Conservation (phyloP, 352 stramenopile species). For the Globisporangium okanoganense region DNA sequence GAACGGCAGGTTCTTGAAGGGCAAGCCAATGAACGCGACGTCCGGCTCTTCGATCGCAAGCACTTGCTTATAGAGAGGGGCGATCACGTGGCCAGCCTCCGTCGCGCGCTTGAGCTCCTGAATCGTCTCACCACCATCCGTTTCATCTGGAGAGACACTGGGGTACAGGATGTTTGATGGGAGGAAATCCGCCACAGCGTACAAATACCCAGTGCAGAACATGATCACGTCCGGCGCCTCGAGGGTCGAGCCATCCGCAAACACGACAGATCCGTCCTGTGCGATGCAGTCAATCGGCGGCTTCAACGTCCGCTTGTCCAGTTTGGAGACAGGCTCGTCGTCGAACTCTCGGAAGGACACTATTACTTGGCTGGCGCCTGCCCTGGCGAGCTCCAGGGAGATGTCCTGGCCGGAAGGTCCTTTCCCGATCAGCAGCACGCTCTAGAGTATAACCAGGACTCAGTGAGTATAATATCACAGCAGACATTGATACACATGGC, state of each 20-base stretch:
- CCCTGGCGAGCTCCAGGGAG: slow-evolving; percentile 56
- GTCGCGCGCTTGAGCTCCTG: slow-evolving; percentile 32
- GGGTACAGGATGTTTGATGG: slow-evolving; percentile 50
- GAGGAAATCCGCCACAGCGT: slow-evolving; percentile 50
- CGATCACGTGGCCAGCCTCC: slow-evolving; percentile 31
- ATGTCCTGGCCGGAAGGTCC: slow-evolving; percentile 78
- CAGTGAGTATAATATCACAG: not conserved
- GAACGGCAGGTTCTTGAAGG: slow-evolving; percentile 79
- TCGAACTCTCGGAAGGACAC: slow-evolving; percentile 53
- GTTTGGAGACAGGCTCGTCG: slow-evolving; percentile 13
- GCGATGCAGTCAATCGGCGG: slow-evolving; percentile 47
- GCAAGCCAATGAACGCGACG: slow-evolving; percentile 64
- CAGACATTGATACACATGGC: not conserved
- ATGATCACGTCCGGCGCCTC: slow-evolving; percentile 66
- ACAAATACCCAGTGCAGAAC: slow-evolving; percentile 75
- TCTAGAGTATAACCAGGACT: slow-evolving; percentile 14
- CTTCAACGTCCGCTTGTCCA: slow-evolving; percentile 50
- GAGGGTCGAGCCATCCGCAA: slow-evolving; percentile 51
- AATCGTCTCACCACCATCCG: slow-evolving; percentile 19
- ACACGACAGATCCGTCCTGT: slow-evolving; percentile 46
- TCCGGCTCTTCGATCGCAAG: slow-evolving; percentile 76
- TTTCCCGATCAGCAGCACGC: slow-evolving; percentile 59
- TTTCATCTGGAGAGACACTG: slow-evolving; percentile 5
- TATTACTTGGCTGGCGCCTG: slow-evolving; percentile 43
- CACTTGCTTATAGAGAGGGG: slow-evolving; percentile 74